Evolutionary conservation across 2,329 filamentous ascomycete species (phyloP).

Genomic region (Metarhizium guizhouense): DNA sequence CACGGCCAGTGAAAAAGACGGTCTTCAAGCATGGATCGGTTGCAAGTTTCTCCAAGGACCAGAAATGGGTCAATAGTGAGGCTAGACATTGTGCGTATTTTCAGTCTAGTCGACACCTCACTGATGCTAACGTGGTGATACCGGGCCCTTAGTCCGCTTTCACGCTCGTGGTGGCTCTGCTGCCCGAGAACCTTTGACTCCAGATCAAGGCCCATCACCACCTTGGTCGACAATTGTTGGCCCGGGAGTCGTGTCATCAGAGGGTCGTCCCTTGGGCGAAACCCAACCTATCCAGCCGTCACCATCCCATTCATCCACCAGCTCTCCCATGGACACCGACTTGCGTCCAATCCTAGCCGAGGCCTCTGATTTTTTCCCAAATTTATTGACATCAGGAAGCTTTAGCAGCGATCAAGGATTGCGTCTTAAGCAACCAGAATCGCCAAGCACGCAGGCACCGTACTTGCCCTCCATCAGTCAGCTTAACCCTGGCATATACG

Average conservation of each 20-base stretch:
- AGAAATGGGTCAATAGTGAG: constrained; percentile 28
- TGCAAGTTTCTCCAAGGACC: constrained; percentile 23
- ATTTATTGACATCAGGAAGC: neutral
- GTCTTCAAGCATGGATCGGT: constrained; percentile 27
- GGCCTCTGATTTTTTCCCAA: neutral
- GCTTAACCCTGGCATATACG: neutral
- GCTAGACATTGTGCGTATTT: constrained; percentile 22
- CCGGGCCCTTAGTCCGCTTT: constrained; percentile 10
- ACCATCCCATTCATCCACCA: neutral
- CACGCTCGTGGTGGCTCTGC: constrained; percentile 10
- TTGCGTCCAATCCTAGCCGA: neutral
- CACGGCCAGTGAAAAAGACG: constrained; percentile 23
- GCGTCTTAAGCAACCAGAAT: neutral
- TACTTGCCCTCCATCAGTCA: constrained; percentile 1
- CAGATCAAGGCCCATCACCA: neutral
- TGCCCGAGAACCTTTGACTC: constrained; percentile 1
- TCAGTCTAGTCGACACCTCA: neutral
- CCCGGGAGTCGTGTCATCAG: neutral
- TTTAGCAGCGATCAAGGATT: neutral
- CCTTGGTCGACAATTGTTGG: neutral
- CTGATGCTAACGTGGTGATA: neutral
- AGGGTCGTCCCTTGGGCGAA: neutral
- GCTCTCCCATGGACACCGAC: constrained; percentile 1
- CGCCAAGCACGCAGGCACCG: neutral
- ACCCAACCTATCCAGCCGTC: neutral